These are phyloP conservation scores for Fusarium cicatricum DNA, from an alignment of 2,329 filamentous ascomycete genomes.

Conservation along the genomic window DNA sequence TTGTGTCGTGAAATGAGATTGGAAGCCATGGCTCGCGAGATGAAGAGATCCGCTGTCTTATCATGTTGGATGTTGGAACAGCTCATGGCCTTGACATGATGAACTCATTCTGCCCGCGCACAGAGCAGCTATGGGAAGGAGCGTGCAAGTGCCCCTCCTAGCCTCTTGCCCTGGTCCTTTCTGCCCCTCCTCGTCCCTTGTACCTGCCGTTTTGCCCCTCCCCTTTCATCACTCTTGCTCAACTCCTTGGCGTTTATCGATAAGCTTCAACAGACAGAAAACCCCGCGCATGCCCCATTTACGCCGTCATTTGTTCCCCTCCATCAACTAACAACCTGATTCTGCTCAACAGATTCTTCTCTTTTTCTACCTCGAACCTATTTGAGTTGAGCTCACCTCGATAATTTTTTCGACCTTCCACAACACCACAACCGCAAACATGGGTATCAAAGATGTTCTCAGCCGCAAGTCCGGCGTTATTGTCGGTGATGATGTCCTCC, in stretches of 20 bases:
- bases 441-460: conserved; percentile 54
- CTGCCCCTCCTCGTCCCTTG: conserved; percentile 25
- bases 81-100: conserved; percentile 34
- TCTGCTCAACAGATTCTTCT: conserved; percentile 37
- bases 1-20: conserved; percentile 33
- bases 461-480: conserved; percentile 63
- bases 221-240: conserved; percentile 18
- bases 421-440: conserved; percentile 42
- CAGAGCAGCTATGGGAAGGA: conserved; percentile 31
- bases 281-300: conserved; percentile 37
- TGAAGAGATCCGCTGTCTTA: conserved; percentile 29
- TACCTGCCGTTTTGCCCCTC: conserved; percentile 26
- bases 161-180: conserved; percentile 15
- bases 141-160: conserved; percentile 24
- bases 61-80: conserved; percentile 37
- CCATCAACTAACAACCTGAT: conserved; percentile 35
- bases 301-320: conserved; percentile 33
- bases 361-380: conserved; percentile 27
- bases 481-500: conserved; percentile 62
- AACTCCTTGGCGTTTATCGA: conserved; percentile 35
- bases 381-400: conserved; percentile 23
- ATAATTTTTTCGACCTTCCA: conserved; percentile 14
- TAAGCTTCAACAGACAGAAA: conserved; percentile 36
- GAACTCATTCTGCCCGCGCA: conserved; percentile 37
- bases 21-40: conserved; percentile 21